Percentiles rank a stretch among this genome's conserved stretches.
Conservation (phyloP, 352 stramenopile genomes). For the Phytopythium cucurbitacearum region DNA sequence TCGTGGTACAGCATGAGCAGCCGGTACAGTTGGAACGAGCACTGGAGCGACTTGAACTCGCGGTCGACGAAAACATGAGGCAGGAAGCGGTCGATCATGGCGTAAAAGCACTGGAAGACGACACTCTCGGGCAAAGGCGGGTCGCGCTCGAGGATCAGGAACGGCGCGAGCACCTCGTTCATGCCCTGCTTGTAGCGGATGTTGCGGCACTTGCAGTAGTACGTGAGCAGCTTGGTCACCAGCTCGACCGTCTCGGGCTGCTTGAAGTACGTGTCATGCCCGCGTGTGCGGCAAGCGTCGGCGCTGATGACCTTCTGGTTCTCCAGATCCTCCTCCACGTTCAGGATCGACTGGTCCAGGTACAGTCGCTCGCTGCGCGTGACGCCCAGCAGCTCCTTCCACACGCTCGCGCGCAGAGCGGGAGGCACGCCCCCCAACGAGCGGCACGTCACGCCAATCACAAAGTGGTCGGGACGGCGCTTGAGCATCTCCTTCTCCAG, state of each 20-base stretch:
- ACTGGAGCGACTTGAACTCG: constrained; percentile 90
- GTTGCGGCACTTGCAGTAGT: constrained; percentile 90
- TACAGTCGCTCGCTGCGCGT: constrained; percentile 52
- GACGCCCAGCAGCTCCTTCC: constrained; percentile 77
- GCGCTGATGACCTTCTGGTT: constrained; percentile 91
- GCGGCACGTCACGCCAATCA: constrained; percentile 66
- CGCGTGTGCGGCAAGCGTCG: constrained; percentile 81
- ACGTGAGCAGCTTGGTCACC: constrained; percentile 86
- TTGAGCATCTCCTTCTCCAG: constrained; percentile 66
- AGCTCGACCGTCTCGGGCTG: constrained; percentile 66
- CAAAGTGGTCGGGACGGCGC: constrained; percentile 63
- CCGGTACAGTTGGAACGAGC: constrained; percentile 89
- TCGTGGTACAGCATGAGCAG: constrained; percentile 92
- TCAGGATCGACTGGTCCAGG: constrained; percentile 66
- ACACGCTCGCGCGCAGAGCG: constrained; percentile 53
- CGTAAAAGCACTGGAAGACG: constrained; percentile 88
- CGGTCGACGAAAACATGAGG: constrained; percentile 87
- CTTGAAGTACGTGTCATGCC: constrained; percentile 75
- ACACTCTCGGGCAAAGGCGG: constrained; percentile 49
- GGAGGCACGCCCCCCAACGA: constrained; percentile 59
- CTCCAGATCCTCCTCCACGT: constrained; percentile 78
- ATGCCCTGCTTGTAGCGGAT: constrained; percentile 93
- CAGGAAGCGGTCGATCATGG: constrained; percentile 86
- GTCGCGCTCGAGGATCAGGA: constrained; percentile 70
- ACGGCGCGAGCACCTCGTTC: constrained; percentile 92